These are phyloP conservation scores for Neopestalotiopsis sp. DNA, from an alignment of 2,329 filamentous ascomycete genomes.

Conservation along the genomic window DNA sequence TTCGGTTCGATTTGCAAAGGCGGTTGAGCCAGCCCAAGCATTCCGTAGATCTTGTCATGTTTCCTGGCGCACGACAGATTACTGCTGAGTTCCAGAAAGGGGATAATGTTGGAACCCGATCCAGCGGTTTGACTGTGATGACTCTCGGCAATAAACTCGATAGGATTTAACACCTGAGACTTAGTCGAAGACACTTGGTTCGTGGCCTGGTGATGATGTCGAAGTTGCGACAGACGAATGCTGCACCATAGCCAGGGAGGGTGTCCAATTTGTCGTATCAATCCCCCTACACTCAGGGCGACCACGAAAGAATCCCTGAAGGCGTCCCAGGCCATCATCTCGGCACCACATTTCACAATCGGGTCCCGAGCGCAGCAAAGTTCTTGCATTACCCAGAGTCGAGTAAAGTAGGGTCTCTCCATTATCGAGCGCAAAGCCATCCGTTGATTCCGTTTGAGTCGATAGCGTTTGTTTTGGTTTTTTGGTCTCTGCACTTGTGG, in stretches of 20 bases:
- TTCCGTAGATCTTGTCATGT: neutral
- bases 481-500: neutral
- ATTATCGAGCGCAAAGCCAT: neutral
- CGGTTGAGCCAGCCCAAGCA: neutral
- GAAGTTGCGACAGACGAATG: neutral
- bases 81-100: neutral
- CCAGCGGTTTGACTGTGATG: neutral
- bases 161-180: neutral
- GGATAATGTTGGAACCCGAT: neutral
- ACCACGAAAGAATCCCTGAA: neutral
- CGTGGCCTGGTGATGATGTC: neutral
- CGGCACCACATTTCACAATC: neutral
- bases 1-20: neutral
- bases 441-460: neutral
- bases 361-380: neutral
- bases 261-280: neutral
- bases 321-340: neutral
- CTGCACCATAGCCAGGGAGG: neutral
- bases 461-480: neutral
- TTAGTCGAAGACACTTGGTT: neutral
- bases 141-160: neutral
- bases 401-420: neutral
- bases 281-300: neutral
- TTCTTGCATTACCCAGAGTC: neutral
- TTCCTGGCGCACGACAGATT: neutral